These are phyloP conservation scores for Phragmites australis DNA, from an alignment of 176 grass and related monocot genomes.

Conservation along the genomic window DNA sequence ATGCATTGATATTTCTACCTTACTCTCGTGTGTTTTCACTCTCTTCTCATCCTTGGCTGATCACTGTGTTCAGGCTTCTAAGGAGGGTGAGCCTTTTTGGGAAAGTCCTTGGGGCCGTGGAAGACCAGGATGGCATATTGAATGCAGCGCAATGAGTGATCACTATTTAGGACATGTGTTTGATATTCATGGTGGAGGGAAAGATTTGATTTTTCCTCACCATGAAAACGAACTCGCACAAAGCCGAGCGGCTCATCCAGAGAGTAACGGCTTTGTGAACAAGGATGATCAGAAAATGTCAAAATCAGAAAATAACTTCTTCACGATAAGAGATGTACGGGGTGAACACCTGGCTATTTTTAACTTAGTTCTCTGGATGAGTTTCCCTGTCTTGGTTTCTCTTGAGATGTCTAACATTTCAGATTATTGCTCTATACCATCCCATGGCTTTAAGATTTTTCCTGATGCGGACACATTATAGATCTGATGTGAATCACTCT, in stretches of 20 bases:
- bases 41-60: constrained; percentile 36
- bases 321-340: constrained; percentile 92
- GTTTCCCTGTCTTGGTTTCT: not conserved
- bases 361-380: not conserved
- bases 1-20: constrained; percentile 11
- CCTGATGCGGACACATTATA: constrained; percentile 94
- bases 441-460: constrained; percentile 92
- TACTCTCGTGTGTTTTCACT: not conserved
- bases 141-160: constrained; percentile 81
- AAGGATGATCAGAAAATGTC: constrained; percentile 74
- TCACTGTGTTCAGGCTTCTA: constrained; percentile 45
- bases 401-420: constrained; percentile 1
- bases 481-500: constrained; percentile 87
- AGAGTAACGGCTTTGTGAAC: constrained; percentile 71
- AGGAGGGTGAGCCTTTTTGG: constrained; percentile 68
- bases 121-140: constrained; percentile 87
- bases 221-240: constrained; percentile 87
- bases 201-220: constrained; percentile 76
- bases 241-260: constrained; percentile 56
- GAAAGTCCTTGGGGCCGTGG: constrained; percentile 75
- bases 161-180: constrained; percentile 62
- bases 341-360: constrained; percentile 10
- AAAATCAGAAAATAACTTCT: constrained; percentile 82
- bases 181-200: constrained; percentile 84
- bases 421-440: constrained; percentile 91